Base-by-base conservation (phyloP, 1,284 basidiomycete species). In the Malassezia slooffiae region DNA sequence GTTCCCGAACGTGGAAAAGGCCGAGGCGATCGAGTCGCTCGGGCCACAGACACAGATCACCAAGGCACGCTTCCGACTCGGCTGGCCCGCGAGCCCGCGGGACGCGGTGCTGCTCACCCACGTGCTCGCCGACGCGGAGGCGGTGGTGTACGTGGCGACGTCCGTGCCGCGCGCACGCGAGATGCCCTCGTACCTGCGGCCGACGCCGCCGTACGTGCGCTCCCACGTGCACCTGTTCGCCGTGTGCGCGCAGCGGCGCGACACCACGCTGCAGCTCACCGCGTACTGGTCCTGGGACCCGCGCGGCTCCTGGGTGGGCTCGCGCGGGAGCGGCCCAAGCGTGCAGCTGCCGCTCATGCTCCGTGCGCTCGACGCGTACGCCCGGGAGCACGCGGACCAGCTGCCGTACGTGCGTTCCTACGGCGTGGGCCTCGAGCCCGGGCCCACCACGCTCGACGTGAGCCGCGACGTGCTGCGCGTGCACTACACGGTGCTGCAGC, bases 211-310 rank as follows among this genome's bases (percentile, higher is more conserved):
- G 10, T 91, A 84, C 67, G 89, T 97, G 30, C 79, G 93, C 54
- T 91, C 91, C 1, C 78, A 89, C 58, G 80, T 96, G 50, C 76
- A 83, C 54, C 52, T 97, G 39, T 82, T 88, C 57, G 86, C 88
- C 13, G 95, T 88, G 85, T 90, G 85, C 64, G 79, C 95, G 16
- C 88, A 93, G 85, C 58, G 73, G 58, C 36, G 28, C 17, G 2
- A 20, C 16, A 37, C 43, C 7, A 42, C 43, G 21, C 48, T 68
- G 34, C 48, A 54, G 29, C 78, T 93, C 46, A 89, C 85, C 1
- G 86, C 84, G 60, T 91, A 91, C 69, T 95, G 87, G 85, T 85
- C 89, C 58, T 91, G 95, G 73, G 84, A 93, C 70, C 78, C 95
- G n/a, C 82, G 83, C 51, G 80, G 86, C 0, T 72, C 86, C 11